Percentiles rank a stretch among this genome's conserved stretches.
These are phyloP conservation scores for Nothopassalora personata DNA, from an alignment of 2,329 filamentous ascomycete species.

Conservation along the genomic window DNA sequence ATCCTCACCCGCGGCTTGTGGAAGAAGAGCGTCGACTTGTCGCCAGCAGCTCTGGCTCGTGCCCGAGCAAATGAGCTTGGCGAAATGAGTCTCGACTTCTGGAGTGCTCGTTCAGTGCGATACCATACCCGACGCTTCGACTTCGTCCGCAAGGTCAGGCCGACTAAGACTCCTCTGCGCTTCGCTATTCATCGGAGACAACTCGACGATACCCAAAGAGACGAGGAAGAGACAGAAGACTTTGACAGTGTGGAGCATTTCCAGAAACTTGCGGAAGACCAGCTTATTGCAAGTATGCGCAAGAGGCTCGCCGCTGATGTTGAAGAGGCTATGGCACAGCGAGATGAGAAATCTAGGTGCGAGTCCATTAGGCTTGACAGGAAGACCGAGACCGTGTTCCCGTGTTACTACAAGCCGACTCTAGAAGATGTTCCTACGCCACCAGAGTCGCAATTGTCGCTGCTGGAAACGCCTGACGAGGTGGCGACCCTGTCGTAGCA, in stretches of 20 bases:
- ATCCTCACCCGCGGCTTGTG: conserved; percentile 27
- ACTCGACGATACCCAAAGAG: conserved; percentile 12
- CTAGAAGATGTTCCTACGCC: conserved; percentile 14
- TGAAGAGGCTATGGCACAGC: not conserved
- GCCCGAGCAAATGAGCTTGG: conserved; percentile 36
- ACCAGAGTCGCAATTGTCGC: conserved; percentile 16
- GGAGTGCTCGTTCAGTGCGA: conserved; percentile 34
- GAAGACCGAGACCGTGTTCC: conserved; percentile 21
- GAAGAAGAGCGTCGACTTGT: conserved; percentile 36
- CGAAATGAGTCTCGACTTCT: conserved; percentile 43
- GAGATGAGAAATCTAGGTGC: not conserved
- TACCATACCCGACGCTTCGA: conserved; percentile 38
- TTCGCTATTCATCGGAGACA: conserved; percentile 37
- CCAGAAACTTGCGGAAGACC: conserved; percentile 11
- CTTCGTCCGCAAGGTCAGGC: conserved; percentile 40
- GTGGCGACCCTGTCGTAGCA: not conserved
- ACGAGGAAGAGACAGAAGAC: conserved; percentile 36
- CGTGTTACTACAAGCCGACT: conserved; percentile 23
- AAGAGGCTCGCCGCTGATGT: conserved; percentile 14
- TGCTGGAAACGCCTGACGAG: conserved; percentile 6
- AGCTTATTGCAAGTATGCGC: conserved; percentile 14
- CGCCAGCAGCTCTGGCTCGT: conserved; percentile 29
- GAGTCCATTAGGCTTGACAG: conserved; percentile 11
- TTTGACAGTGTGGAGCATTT: conserved; percentile 33
- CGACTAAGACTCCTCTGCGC: conserved; percentile 35